These are phyloP conservation scores for Aspergillus amoenus DNA, from an alignment of 2,329 filamentous ascomycete genomes.

Conservation along the genomic window DNA sequence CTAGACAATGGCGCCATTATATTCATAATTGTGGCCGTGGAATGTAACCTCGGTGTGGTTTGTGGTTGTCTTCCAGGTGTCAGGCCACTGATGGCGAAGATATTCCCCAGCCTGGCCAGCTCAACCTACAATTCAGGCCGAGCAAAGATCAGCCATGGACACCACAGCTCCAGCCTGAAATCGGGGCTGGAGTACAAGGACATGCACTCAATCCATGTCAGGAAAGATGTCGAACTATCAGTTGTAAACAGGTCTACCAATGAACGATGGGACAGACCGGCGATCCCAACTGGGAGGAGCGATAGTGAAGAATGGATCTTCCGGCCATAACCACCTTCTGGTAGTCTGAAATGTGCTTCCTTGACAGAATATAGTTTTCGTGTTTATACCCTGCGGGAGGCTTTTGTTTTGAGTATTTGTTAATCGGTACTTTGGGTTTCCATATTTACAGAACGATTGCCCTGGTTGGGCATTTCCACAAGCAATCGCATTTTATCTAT, in stretches of 20 bases:
- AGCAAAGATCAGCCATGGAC: background rate
- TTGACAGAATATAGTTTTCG: no score
- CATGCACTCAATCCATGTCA: constrained; percentile 3
- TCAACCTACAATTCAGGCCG: constrained; percentile 1
- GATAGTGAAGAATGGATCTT: constrained; percentile 11
- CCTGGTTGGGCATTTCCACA: no score
- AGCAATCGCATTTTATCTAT: no score
- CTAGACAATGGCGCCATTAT: constrained; percentile 7
- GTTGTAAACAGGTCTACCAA: background rate
- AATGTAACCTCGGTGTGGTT: background rate
- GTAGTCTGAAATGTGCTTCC: no score
- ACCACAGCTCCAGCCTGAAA: background rate
- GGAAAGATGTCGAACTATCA: constrained; percentile 5
- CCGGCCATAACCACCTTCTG: background rate
- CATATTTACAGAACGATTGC: no score
- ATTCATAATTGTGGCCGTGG: constrained; percentile 2
- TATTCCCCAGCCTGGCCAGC: constrained; percentile 3
- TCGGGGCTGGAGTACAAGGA: background rate
- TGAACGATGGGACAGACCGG: background rate
- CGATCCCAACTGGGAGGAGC: background rate
- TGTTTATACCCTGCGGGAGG: background rate
- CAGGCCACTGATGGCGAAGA: constrained; percentile 1
- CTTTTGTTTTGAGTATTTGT: no score
- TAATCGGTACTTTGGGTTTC: no score
- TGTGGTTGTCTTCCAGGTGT: constrained; percentile 5